Evolutionary conservation across 331 rosid genomes (phyloP), one percentile per base, ranked within the genome.

Genomic region (Dryas integrifolia): DNA sequence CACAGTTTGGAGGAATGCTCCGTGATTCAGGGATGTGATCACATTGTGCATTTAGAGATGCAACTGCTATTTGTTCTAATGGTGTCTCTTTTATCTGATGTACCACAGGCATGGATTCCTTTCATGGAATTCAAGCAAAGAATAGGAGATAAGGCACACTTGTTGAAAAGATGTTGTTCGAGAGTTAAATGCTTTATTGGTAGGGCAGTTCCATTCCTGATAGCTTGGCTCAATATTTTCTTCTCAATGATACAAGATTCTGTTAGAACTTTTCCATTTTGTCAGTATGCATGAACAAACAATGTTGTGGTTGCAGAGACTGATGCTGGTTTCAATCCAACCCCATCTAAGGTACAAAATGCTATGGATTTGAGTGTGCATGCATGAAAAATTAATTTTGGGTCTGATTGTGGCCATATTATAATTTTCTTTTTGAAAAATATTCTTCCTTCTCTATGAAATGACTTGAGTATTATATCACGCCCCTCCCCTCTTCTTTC

Each of bases 101-200:
- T 21, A 39, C 58, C 61, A 24, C 80, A 89, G 95, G n/a, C 77
- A 13, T 67, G 79, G 53, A 87, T 89, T 79, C 95, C 95, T 11
- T 86, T 89, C 45, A 89, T 89, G 95, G 87, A 85, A 26, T 65
- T 77, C 7, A 79, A 77, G 71, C 80, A 52, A 58, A 85, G 65
- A 79, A 89, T 64, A 65, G 88, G 89, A 68, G 76, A 43, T 1
- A 83, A 9, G 51, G 85, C 84, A 50, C 45, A 74, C 7, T 39
- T 73, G 58, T 12, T 89, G 76, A 89, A 79, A 82, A 81, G 80
- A 69, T 89, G 91, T 78, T 79, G 80, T 43, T 6, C 65, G 70
- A 75, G 92, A 82, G 92, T 89, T 48, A 89, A 89, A 83, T 89
- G 95, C 83, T 89, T 81, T 50, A 69, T 89, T 49, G 91, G 95